Base-by-base conservation (phyloP, 2,329 filamentous ascomycete genomes). In the Trichoderma citrinoviride region DNA sequence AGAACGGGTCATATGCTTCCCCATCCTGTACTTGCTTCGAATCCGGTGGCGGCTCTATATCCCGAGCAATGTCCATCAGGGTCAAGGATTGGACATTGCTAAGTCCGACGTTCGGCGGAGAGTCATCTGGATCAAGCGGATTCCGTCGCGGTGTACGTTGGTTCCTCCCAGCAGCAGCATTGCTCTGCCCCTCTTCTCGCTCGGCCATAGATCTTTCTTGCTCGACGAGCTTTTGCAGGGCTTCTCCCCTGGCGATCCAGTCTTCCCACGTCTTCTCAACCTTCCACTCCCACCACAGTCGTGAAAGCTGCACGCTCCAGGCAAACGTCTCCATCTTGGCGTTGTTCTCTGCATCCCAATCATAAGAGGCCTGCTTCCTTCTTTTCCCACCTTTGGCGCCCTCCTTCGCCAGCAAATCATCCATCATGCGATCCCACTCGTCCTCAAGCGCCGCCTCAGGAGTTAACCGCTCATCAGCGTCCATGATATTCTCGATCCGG, bases 351-450 rank as follows among this genome's bases (percentile, higher is more conserved):
- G 27, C 23, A 14, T 37, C 15, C 17, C 50, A n/a, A 17, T 12
- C 17, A 10, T n/a, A 19, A 1, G 33, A 27, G n/a, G 7, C 21
- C 15, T 15, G 15, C 37, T 29, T 37, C 19, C 7, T 37, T 44
- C 47, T 66, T 44, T 33, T 65, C 43, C 7, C 17, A 27, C 7
- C 23, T 55, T 21, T 8, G 0, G n/a, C 7, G 1, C 33, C 67
- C 49, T 73, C 70, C 8, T 63, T 25, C 25, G 33, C 57, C 44
- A 75, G 67, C 57, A 77, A 67, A 12, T 68, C 52, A 5, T 64
- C 68, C 40, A 84, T 69, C 17, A 77, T 47, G 5, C 40, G 27
- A 33, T 85, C 83, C 83, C 85, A 87, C 19, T 66, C 54, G 68
- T 87, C 85, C 66, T 85, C 82, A 5, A 74, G 67, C 40, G 60